phyloP scores from a whole-genome alignment of 2,329 filamentous ascomycete species.

The Aureobasidium mangrovei region DNA sequence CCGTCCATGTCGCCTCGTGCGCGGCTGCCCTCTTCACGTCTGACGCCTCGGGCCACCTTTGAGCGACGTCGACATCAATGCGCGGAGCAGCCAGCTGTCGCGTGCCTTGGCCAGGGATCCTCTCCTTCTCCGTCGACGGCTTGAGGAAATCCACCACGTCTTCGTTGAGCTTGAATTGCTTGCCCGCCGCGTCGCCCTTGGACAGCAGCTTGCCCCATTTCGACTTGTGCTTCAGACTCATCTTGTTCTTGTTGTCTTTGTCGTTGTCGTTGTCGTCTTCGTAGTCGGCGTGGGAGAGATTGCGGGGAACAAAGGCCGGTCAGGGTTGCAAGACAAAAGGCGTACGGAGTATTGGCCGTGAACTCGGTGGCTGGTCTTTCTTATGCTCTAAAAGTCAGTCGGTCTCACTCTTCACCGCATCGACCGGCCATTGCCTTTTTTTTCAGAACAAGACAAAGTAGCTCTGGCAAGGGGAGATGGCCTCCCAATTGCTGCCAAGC shows the following conservation, averaged over 20 bases:
- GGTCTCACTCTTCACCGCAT: no score
- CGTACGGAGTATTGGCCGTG: no score
- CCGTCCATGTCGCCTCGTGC: conserved; percentile 2
- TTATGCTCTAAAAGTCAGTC: no score
- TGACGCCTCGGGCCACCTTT: conserved; percentile 43
- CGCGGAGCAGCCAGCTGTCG: conserved; percentile 29
- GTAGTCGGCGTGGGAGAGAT: no score
- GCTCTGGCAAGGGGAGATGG: no score
- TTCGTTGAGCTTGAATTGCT: conserved; percentile 28
- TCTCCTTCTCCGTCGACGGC: conserved; percentile 39
- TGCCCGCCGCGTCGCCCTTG: conserved; percentile 20
- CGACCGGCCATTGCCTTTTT: no score
- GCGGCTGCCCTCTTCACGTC: conserved; percentile 28
- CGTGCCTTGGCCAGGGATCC: conserved; percentile 17
- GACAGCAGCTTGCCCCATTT: conserved; percentile 18
- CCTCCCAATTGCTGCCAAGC: no score
- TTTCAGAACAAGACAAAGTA: no score
- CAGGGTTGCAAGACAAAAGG: no score
- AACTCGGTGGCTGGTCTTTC: no score
- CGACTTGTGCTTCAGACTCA: conserved; percentile 9
- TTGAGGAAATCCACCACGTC: conserved; percentile 52
- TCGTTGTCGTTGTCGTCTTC: not conserved
- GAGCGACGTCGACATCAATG: conserved; percentile 43
- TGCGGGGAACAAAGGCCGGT: no score
- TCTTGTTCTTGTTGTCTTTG: not conserved